Percentiles rank a stretch among this genome's conserved stretches.
These are phyloP conservation scores for Eruca vesicaria DNA, from an alignment of 441 rosid species.

Conservation along the genomic window DNA sequence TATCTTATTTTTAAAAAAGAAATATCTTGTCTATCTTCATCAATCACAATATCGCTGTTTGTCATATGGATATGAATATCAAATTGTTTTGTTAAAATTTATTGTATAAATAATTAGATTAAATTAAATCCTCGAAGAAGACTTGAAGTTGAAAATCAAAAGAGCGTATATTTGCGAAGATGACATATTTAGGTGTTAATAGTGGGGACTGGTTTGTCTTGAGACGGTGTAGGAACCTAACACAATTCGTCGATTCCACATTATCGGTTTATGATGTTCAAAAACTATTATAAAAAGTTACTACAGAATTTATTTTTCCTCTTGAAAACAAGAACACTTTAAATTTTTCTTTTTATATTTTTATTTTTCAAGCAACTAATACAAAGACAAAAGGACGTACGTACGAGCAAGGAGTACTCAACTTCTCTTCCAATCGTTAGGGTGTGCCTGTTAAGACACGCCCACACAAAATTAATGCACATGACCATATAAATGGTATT, in stretches of 20 bases:
- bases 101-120: background rate
- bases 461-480: slow-evolving; percentile 20
- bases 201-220: slow-evolving; percentile 34
- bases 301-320: background rate
- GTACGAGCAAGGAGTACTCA: slow-evolving; percentile 23
- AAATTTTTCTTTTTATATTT: background rate
- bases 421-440: slow-evolving; percentile 20
- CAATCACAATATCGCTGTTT: background rate
- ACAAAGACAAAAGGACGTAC: background rate
- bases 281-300: background rate
- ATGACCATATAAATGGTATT: background rate
- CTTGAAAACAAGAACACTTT: background rate
- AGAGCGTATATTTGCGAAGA: slow-evolving; percentile 15
- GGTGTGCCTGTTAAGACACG: background rate
- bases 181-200: slow-evolving; percentile 21
- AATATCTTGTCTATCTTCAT: background rate
- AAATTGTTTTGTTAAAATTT: background rate
- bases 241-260: slow-evolving; percentile 12
- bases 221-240: slow-evolving; percentile 18
- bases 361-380: background rate
- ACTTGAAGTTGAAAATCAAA: background rate
- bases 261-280: slow-evolving; percentile 2
- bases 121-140: background rate
- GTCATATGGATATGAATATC: background rate
- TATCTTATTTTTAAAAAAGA: too few relatives aligned